Conservation (phyloP, 2,329 filamentous ascomycete species). For the Clarireedia homoeocarpa region DNA sequence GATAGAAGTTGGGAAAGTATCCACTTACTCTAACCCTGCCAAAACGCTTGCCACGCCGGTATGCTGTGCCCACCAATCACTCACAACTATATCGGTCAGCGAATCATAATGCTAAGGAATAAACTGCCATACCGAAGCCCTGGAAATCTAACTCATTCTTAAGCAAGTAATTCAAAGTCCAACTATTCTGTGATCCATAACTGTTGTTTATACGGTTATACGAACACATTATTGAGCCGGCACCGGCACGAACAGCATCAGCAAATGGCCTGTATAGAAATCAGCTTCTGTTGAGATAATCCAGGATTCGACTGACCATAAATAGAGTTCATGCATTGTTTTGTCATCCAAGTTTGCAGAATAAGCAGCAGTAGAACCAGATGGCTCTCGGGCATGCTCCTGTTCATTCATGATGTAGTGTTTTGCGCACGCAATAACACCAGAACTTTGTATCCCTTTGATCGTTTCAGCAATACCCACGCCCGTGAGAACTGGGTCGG, state of each 20-base stretch:
- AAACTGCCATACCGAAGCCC: conserved; percentile 60
- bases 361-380: conserved; percentile 39
- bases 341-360: conserved; percentile 51
- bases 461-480: conserved; percentile 64
- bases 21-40: conserved; percentile 33
- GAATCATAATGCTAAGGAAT: conserved; percentile 16
- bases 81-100: conserved; percentile 47
- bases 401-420: conserved; percentile 66
- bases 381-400: conserved; percentile 35
- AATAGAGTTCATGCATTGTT: conserved; percentile 52
- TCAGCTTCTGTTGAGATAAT: conserved; percentile 34
- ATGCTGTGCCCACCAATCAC: conserved; percentile 61
- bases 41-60: neutral
- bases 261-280: conserved; percentile 59
- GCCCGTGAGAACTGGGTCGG: conserved; percentile 70
- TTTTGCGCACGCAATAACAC: conserved; percentile 77
- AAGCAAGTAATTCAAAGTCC: conserved; percentile 65
- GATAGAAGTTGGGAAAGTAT: neutral
- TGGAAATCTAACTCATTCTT: conserved; percentile 78
- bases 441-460: conserved; percentile 68
- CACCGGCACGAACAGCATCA: conserved; percentile 57
- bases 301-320: conserved; percentile 41
- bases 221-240: conserved; percentile 76
- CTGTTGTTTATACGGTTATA: conserved; percentile 81
- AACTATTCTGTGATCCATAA: conserved; percentile 72